phyloP scores from a whole-genome alignment of 2,329 filamentous ascomycete genomes.

The Aspergillus brasiliensis region DNA sequence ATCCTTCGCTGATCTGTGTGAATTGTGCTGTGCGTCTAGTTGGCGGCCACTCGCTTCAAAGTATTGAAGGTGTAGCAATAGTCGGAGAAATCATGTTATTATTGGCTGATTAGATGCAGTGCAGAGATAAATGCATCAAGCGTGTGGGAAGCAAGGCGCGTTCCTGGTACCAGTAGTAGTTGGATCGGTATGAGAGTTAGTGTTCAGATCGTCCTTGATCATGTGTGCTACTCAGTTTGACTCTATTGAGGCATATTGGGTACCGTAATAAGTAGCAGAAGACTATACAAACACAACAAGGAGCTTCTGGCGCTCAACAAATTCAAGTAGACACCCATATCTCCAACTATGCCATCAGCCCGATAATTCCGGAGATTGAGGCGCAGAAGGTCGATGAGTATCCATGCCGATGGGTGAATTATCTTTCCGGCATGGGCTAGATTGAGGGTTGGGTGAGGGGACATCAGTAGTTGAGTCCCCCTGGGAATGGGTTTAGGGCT shows the following conservation, averaged over 20 bases:
- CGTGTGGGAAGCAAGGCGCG: no score
- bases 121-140: no score
- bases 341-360: background rate
- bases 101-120: background rate
- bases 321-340: background rate
- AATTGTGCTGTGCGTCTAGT: background rate
- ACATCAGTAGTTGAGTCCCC: background rate
- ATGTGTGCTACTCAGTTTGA: no score
- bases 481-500: background rate
- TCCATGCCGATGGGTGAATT: background rate
- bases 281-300: background rate
- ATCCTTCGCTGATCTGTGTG: background rate
- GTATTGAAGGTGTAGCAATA: no score
- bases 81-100: background rate
- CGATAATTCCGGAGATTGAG: background rate
- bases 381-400: background rate
- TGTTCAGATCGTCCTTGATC: no score
- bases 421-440: background rate
- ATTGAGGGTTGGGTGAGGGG: background rate
- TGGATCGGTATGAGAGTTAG: no score
- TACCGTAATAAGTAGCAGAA: background rate
- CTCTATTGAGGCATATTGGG: background rate
- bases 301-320: background rate
- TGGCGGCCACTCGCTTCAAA: background rate
- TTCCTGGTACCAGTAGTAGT: no score